Conservation (phyloP, 257 asterid genomes). For the Plectranthus barbatus region DNA sequence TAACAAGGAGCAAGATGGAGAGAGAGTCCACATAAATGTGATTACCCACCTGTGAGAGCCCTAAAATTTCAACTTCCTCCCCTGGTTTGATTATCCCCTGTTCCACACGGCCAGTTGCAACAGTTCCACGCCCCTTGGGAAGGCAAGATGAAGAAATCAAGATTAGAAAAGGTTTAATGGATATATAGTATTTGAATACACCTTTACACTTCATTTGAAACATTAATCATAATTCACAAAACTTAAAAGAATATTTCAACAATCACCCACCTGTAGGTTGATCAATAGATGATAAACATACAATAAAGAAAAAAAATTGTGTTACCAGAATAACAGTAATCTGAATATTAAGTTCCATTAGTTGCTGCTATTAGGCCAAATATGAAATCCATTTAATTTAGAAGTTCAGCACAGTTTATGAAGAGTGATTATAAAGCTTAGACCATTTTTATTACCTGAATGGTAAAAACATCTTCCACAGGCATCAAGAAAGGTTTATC, state of each 20-base stretch:
- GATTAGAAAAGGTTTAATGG: background rate
- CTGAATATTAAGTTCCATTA: background rate
- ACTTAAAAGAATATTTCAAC: background rate
- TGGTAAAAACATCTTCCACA: slow-evolving; percentile 94
- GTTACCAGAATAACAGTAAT: background rate
- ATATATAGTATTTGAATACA: background rate
- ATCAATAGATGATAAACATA: background rate
- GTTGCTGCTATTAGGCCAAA: background rate
- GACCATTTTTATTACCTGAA: slow-evolving; percentile 58
- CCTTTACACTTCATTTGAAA: background rate
- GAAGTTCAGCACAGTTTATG: background rate
- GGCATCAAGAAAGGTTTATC: slow-evolving; percentile 98
- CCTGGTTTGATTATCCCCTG: slow-evolving; percentile 89
- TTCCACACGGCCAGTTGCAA: slow-evolving; percentile 98
- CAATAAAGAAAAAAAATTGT: background rate
- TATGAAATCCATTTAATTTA: background rate
- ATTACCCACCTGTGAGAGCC: slow-evolving; percentile 58
- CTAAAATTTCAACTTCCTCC: slow-evolving; percentile 91
- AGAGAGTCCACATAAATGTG: background rate
- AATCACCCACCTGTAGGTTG: background rate
- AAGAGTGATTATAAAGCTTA: background rate
- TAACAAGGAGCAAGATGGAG: background rate
- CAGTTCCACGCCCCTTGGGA: slow-evolving; percentile 93
- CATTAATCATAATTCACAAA: background rate
- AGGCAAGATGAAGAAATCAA: slow-evolving; percentile 11